These are phyloP conservation scores for Lentinula sp. DNA, from an alignment of 768 basidiomycete species.

Conservation along the genomic window DNA sequence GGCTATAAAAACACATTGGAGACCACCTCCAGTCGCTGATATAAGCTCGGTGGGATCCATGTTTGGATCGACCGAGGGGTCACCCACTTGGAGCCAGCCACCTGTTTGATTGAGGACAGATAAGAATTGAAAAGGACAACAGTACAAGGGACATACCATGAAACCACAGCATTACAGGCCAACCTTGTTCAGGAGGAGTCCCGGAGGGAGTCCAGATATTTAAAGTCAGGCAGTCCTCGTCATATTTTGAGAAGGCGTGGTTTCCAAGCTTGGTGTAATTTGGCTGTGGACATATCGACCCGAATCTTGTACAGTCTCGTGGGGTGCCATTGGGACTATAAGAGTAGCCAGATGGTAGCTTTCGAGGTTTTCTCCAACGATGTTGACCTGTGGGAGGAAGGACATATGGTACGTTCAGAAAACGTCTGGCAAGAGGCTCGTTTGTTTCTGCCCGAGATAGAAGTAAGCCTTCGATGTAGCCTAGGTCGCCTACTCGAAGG, in stretches of 20 bases:
- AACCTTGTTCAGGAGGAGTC: slow-evolving; percentile 5
- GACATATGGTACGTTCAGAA: slow-evolving; percentile 4
- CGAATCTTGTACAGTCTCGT: slow-evolving; percentile 6
- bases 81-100: slow-evolving; percentile 8
- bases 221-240: slow-evolving; percentile 1
- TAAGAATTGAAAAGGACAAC: neutral
- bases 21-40: neutral
- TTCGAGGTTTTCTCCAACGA: slow-evolving; percentile 7
- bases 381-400: slow-evolving; percentile 4
- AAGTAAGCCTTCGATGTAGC: neutral
- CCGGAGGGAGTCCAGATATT: slow-evolving; percentile 7
- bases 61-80: slow-evolving; percentile 3
- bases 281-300: slow-evolving; percentile 6
- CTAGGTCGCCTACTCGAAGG: neutral
- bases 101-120: neutral
- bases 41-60: slow-evolving; percentile 9
- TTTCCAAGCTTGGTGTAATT: slow-evolving; percentile 4
- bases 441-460: slow-evolving; percentile 2
- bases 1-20: slow-evolving; percentile 6
- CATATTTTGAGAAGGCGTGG: slow-evolving; percentile 1
- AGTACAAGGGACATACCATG: neutral
- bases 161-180: slow-evolving; percentile 9
- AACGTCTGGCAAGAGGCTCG: neutral
- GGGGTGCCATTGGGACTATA: neutral
- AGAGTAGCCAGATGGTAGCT: neutral